phyloP scores from a whole-genome alignment of 805 yeast species.

The Clavispora fructus region DNA sequence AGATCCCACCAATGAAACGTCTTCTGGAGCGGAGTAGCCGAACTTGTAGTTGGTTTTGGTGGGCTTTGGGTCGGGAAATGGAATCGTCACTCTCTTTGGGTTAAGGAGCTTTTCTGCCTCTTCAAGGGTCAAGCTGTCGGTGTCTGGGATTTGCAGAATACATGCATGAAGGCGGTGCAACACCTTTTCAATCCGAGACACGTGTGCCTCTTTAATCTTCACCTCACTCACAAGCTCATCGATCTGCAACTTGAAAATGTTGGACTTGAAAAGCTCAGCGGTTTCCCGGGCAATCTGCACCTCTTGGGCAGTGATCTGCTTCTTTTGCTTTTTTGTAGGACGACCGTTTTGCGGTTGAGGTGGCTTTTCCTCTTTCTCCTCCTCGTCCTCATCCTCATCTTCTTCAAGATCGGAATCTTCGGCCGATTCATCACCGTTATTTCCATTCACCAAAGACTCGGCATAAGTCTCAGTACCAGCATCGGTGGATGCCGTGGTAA shows the following conservation, averaged over 20 bases:
- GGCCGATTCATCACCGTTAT: slow-evolving; percentile 1
- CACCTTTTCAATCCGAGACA: slow-evolving; percentile 63
- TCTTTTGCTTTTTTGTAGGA: slow-evolving; percentile 31
- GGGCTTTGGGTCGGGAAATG: slow-evolving; percentile 91
- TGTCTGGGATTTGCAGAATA: slow-evolving; percentile 58
- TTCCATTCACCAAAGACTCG: background rate
- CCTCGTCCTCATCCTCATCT: slow-evolving; percentile 9
- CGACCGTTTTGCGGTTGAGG: slow-evolving; percentile 7
- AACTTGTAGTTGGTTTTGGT: slow-evolving; percentile 65
- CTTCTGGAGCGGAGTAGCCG: slow-evolving; percentile 62
- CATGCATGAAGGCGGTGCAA: slow-evolving; percentile 68
- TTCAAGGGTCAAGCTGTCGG: slow-evolving; percentile 42
- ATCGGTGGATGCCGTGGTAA: background rate
- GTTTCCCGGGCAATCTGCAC: slow-evolving; percentile 90
- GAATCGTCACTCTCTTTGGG: slow-evolving; percentile 55
- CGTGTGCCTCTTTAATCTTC: slow-evolving; percentile 63
- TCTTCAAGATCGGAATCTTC: background rate
- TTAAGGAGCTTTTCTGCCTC: slow-evolving; percentile 56
- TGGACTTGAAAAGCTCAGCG: slow-evolving; percentile 89
- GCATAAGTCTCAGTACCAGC: background rate
- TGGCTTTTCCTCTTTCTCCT: slow-evolving; percentile 4
- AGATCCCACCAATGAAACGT: slow-evolving; percentile 78
- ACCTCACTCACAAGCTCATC: slow-evolving; percentile 86
- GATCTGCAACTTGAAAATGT: slow-evolving; percentile 90
- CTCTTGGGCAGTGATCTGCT: slow-evolving; percentile 64